Evolutionary conservation across 768 basidiomycete genomes (phyloP).

Genomic region (Clavulina sp.): DNA sequence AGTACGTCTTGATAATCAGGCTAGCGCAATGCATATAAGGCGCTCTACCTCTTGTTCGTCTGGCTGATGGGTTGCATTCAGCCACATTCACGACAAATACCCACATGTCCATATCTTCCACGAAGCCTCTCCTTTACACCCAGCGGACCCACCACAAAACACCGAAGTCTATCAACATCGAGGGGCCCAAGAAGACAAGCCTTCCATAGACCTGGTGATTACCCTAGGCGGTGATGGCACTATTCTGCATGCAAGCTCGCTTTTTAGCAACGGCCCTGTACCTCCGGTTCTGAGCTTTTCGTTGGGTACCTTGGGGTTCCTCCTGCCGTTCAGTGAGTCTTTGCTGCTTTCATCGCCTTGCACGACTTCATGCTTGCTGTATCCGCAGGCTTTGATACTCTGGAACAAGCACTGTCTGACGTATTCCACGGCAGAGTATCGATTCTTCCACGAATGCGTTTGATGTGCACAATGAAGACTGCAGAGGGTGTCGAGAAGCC

Average conservation of each 20-base stretch:
- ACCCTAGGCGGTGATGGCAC: slow-evolving; percentile 93
- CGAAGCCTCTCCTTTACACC: slow-evolving; percentile 5
- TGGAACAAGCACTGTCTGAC: slow-evolving; percentile 59
- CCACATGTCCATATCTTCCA: slow-evolving; percentile 12
- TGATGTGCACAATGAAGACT: slow-evolving; percentile 51
- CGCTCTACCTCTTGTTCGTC: background rate
- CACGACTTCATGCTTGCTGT: background rate
- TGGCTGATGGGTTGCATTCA: slow-evolving; percentile 12
- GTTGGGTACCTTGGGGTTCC: slow-evolving; percentile 85
- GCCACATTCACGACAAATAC: slow-evolving; percentile 10
- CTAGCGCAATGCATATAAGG: background rate
- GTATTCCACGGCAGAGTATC: slow-evolving; percentile 68
- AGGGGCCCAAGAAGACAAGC: slow-evolving; percentile 19
- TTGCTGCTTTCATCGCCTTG: background rate
- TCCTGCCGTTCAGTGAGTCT: slow-evolving; percentile 79
- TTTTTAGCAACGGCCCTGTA: slow-evolving; percentile 80
- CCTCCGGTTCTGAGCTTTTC: slow-evolving; percentile 85
- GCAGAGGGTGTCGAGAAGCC: slow-evolving; percentile 26
- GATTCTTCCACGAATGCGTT: slow-evolving; percentile 74
- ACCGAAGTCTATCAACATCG: background rate
- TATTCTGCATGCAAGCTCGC: slow-evolving; percentile 78
- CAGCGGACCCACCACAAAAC: background rate
- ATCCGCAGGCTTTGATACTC: slow-evolving; percentile 66
- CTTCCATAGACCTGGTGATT: slow-evolving; percentile 69
- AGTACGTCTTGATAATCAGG: background rate